A percentile compares a stretch with the other conserved stretches of the same genome.
Conservation (phyloP, 352 stramenopile genomes). For the Phytophthora idaei region DNA sequence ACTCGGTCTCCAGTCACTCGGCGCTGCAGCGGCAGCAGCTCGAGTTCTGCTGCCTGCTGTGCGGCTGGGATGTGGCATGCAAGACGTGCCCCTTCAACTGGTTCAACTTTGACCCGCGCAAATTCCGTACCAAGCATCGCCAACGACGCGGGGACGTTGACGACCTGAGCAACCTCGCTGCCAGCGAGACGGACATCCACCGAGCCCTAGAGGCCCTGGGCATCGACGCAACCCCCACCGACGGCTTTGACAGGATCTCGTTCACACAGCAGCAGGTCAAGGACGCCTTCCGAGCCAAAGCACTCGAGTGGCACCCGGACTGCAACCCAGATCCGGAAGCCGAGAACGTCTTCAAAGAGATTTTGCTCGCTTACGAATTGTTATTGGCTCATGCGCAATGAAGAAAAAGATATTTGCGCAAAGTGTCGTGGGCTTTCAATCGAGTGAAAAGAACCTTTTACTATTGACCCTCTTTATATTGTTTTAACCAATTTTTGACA, state of each 20-base stretch:
- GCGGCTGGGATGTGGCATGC: slow-evolving; percentile 68
- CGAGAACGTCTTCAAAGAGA: slow-evolving; percentile 83
- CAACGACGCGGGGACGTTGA: slow-evolving; percentile 6
- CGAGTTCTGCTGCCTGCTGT: slow-evolving; percentile 74
- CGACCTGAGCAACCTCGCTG: slow-evolving; percentile 10
- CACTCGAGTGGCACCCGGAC: slow-evolving; percentile 93
- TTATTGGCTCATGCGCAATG: slow-evolving; percentile 42
- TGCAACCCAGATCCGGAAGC: slow-evolving; percentile 86
- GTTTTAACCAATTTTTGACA: not conserved
- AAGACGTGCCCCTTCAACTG: slow-evolving; percentile 72
- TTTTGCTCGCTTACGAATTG: slow-evolving; percentile 90
- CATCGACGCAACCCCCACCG: slow-evolving; percentile 5
- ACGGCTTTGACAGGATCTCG: slow-evolving; percentile 4
- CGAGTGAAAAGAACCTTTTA: not conserved
- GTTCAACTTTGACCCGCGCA: slow-evolving; percentile 61
- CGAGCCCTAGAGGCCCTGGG: slow-evolving; percentile 35
- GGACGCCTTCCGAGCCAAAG: slow-evolving; percentile 64
- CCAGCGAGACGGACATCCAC: slow-evolving; percentile 19
- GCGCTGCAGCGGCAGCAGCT: slow-evolving; percentile 57
- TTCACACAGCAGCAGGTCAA: slow-evolving; percentile 46
- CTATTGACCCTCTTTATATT: not conserved
- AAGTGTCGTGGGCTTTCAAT: not conserved
- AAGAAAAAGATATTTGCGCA: not conserved
- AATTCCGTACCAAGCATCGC: slow-evolving; percentile 32
- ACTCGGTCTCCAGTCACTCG: slow-evolving; percentile 32